Conservation (phyloP, 371 early-diverging fungal species). For the Umbelopsis sp. region DNA sequence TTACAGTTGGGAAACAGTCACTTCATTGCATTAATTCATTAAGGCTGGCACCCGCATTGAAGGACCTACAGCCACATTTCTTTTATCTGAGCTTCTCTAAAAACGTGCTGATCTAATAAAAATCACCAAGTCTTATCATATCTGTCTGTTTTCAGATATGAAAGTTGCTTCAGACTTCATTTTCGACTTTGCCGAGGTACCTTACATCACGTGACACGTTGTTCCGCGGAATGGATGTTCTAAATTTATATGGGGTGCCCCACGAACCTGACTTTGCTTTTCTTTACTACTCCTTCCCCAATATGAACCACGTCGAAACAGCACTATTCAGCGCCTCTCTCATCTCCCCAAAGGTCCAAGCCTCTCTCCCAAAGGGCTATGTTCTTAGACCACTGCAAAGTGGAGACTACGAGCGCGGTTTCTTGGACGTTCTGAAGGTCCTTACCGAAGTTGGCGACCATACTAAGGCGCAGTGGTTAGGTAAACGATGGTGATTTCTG, state of each 20-base stretch:
- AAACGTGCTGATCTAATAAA: too few relatives aligned
- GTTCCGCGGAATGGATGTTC: background rate
- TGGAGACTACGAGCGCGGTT: constrained; percentile 83
- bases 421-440: constrained; percentile 68
- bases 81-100: too few relatives aligned
- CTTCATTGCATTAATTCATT: background rate
- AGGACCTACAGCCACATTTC: too few relatives aligned
- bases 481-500: constrained; percentile 22
- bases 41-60: too few relatives aligned
- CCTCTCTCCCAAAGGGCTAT: constrained; percentile 78
- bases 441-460: constrained; percentile 82
- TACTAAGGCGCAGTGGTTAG: constrained; percentile 67
- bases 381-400: constrained; percentile 80
- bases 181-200: background rate
- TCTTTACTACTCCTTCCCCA: background rate
- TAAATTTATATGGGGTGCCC: background rate
- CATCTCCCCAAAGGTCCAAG: constrained; percentile 77
- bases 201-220: background rate
- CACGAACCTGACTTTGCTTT: background rate
- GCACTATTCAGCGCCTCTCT: constrained; percentile 74
- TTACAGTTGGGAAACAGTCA: background rate
- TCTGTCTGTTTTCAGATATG: too few relatives aligned
- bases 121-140: too few relatives aligned
- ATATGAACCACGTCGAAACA: constrained; percentile 33
- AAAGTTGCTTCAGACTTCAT: background rate